Percentiles rank a stretch among this genome's conserved stretches.
Evolutionary conservation across 2,329 filamentous ascomycete genomes (phyloP).

Genomic region (Xylariaceae sp.): DNA sequence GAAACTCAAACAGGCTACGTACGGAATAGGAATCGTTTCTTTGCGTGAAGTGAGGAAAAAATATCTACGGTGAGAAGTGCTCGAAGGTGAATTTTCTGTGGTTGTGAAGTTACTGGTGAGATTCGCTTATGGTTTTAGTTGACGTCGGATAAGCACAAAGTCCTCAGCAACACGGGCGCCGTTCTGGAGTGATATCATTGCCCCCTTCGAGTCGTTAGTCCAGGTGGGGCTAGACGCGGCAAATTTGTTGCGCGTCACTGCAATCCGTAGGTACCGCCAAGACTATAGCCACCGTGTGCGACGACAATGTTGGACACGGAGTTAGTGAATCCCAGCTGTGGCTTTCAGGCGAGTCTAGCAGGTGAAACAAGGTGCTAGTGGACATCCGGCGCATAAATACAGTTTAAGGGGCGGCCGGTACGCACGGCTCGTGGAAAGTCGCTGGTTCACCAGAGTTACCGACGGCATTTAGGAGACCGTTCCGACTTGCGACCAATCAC

Average conservation of each 20-base stretch:
- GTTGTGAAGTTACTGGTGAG: neutral
- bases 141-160: neutral
- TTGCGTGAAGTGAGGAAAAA: neutral
- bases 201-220: neutral
- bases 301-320: neutral
- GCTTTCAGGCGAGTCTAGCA: neutral
- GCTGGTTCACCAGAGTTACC: neutral
- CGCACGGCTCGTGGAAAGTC: neutral
- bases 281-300: neutral
- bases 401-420: neutral
- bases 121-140: neutral
- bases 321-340: neutral
- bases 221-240: neutral
- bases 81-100: no score
- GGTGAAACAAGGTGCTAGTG: neutral
- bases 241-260: neutral
- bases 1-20: neutral
- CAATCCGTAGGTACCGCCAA: neutral
- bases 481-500: neutral
- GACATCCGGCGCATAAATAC: neutral
- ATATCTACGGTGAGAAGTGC: no score
- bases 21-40: neutral
- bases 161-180: neutral
- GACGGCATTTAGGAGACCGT: neutral
- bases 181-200: slow-evolving; percentile 1